A percentile compares a stretch with the other conserved stretches of the same genome.
Conservation (phyloP, 2,329 filamentous ascomycete species). For the Mollisia scopiformis region DNA sequence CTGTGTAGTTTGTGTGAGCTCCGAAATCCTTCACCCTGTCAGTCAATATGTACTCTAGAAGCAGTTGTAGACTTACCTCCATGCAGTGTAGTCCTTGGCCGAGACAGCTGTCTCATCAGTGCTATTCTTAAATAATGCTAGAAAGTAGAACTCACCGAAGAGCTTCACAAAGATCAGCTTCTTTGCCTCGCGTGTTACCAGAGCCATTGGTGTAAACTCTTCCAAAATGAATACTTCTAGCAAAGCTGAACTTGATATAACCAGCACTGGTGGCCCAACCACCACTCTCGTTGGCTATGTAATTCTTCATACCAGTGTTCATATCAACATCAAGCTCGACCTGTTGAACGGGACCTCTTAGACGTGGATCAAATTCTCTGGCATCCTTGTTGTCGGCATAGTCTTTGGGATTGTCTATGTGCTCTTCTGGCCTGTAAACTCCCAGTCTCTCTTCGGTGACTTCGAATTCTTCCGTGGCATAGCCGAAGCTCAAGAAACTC, state of each 20-base stretch:
- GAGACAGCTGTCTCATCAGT: constrained; percentile 42
- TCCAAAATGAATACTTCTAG: constrained; percentile 76
- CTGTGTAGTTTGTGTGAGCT: constrained; percentile 83
- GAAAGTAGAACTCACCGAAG: constrained; percentile 48
- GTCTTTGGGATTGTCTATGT: constrained; percentile 78
- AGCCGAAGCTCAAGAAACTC: constrained; percentile 80
- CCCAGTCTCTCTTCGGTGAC: constrained; percentile 80
- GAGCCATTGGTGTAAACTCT: constrained; percentile 72
- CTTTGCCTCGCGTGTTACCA: constrained; percentile 60
- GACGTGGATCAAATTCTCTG: constrained; percentile 75
- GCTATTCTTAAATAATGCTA: not conserved
- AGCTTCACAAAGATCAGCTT: constrained; percentile 80
- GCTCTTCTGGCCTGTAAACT: constrained; percentile 77
- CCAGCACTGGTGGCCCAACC: constrained; percentile 89
- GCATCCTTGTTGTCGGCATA: constrained; percentile 90
- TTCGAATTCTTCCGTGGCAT: constrained; percentile 85
- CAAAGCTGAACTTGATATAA: constrained; percentile 78
- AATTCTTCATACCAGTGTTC: constrained; percentile 97
- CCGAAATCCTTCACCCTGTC: constrained; percentile 60
- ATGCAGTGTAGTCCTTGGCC: constrained; percentile 61
- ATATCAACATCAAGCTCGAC: constrained; percentile 74
- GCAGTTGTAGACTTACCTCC: constrained; percentile 32
- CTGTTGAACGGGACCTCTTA: constrained; percentile 77
- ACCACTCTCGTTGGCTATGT: constrained; percentile 89
- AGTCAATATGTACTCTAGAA: not conserved